Evolutionary conservation across 345 rosid genomes (phyloP), one percentile per base, ranked within the genome.

Genomic region (Moricandia arvensis): DNA sequence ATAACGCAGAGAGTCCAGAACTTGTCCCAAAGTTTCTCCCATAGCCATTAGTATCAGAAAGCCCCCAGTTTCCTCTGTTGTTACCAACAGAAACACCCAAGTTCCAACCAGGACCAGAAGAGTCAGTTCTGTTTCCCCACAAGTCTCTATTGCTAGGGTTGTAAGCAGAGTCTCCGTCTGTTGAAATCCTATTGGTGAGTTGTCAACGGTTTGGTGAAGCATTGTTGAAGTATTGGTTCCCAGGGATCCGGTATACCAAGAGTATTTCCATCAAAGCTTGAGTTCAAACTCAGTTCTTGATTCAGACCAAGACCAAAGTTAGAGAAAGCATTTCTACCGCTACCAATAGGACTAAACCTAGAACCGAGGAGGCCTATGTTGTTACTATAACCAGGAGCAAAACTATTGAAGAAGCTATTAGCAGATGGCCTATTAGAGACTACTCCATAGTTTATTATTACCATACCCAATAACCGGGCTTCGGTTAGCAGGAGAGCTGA

Each of bases 241-340:
- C 83, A 47, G 79, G 70, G 63, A 85, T 72, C 51, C 88, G 88
- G 69, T 86, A 67, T 85, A 89, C 9, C 94, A 38, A 85, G 18
- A 47, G 73, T 3, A n/a, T 30, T 84, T 9, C 85, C 83, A 24
- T 82, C 85, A 72, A 74, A 89, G 86, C 74, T 83, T 68, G 89
- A 83, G 75, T 82, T 86, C 79, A 91, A 63, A 13, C 85, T 87
- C 69, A 84, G 82, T 49, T 95, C 99, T 76, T 89, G 76, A 79
- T 87, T 89, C 87, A 90, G 75, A 75, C 88, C 77, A 59, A 87
- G 80, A 27, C 96, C 96, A 47, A 85, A 89, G 74, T 91, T 91
- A 66, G 83, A 65, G 81, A 85, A 83, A 26, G 88, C 88, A 58
- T 84, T 84, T 61, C 91, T 89, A 69, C 86, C 83, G 41, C 83